Evolutionary conservation across 345 rosid genomes (phyloP), one percentile per base, ranked within the genome.

Genomic region (Linum tenue): DNA sequence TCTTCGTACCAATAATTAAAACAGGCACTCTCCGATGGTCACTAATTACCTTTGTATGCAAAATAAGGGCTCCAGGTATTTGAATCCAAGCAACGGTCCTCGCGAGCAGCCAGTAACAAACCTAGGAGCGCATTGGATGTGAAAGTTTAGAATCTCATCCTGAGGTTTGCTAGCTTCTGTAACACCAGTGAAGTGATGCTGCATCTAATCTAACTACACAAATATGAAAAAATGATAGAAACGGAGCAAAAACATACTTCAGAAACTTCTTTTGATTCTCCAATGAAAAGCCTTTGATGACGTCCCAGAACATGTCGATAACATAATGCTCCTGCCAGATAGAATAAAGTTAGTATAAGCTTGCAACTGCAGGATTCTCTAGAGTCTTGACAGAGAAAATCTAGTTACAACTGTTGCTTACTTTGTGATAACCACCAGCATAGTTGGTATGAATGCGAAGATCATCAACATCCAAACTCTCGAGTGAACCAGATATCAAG

Each of bases 41-140:
- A 38, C 10, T 67, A 37, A 3, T 72, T 81, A 90, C 99, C 97
- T 94, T 72, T 94, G 99, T 71, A 90, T 84, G 81, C 99, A 94
- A 75, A 94, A 88, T 74, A 80, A 39, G 56, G 99, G 99, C 77
- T 94, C 99, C 56, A 94, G 85, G 79, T 82, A 74, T 76, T 73
- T 86, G 82, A 94, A 94, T 67, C 99, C 97, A 71, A 94, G 95
- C 62, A 94, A 76, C 2, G 97, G 97, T 62, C 97, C 99, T 56
- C 97, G 85, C 7, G 97, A 94, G 77, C 99, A 94, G 41, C 99
- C 99, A 9, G 99, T 94, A 73, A 89, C 97, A 78, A 94, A 94
- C 83, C 99, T 94, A 69, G 63, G 64, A 69, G 65, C 70, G 44
- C 3, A 35, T 57, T 40, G 2, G 15, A 70, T 66, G 61, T 44